phyloP scores from a whole-genome alignment of 495 filamentous ascomycete species.

The Aspergillus cristatus region DNA sequence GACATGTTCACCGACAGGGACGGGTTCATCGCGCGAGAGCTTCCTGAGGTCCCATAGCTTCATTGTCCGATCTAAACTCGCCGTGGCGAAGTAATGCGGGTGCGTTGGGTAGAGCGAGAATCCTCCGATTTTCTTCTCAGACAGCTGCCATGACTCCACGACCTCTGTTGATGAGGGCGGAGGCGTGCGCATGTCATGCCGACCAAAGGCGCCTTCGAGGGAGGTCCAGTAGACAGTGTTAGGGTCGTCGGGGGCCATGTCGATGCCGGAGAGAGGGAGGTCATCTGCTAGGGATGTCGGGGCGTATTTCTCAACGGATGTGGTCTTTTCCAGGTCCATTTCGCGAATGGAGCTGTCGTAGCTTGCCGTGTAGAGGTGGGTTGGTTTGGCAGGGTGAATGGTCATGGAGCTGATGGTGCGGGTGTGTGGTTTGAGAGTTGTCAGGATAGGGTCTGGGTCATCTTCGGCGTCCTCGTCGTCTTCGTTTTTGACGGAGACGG shows the following conservation, averaged over 20 bases:
- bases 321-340: conserved; percentile 70
- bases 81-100: conserved; percentile 80
- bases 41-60: conserved; percentile 91
- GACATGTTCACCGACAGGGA: conserved; percentile 69
- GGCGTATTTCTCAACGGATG: conserved; percentile 70
- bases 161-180: conserved; percentile 30
- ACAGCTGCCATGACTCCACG: conserved; percentile 60
- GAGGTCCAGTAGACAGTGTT: conserved; percentile 83
- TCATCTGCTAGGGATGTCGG: conserved; percentile 60
- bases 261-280: conserved; percentile 69
- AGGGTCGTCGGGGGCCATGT: conserved; percentile 60
- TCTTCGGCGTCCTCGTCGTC: conserved; percentile 57
- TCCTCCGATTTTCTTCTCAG: conserved; percentile 92
- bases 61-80: conserved; percentile 79
- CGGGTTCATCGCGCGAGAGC: conserved; percentile 52
- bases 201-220: conserved; percentile 67
- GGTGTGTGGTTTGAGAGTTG: conserved; percentile 79
- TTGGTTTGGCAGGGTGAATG: conserved; percentile 60
- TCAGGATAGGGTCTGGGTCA: conserved; percentile 62
- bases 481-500: conserved; percentile 20
- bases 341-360: conserved; percentile 91
- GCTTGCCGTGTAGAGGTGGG: conserved; percentile 69
- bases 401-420: conserved; percentile 80
- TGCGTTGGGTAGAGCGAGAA: conserved; percentile 72
- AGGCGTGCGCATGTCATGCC: conserved; percentile 63